Evolutionary conservation across 2,329 filamentous ascomycete genomes (phyloP), one percentile per base, ranked within the genome.

Genomic region (Curvularia verruculosa): DNA sequence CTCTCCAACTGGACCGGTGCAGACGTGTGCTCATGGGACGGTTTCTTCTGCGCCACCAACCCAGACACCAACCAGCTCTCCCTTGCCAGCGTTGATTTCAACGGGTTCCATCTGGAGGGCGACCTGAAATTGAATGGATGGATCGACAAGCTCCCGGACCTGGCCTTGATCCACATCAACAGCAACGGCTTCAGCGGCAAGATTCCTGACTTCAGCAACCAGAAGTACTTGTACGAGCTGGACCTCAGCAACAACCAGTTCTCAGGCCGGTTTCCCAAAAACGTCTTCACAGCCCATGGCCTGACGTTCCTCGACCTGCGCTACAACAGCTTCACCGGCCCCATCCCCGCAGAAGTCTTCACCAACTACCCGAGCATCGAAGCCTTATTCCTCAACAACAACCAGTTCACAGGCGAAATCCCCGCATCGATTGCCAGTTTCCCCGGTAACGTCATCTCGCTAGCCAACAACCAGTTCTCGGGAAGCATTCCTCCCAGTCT

Each of bases 191-290:
- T 49, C 47, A 40, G 15, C 7, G 47, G 47, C 47, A 5, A 13
- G 2, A 18, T 49, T 0, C 47, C 47, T 7, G 15, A 39, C 10
- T 9, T 49, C 36, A 49, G n/a, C n/a, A 1, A 1, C 2, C 6
- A 28, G n/a, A 13, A 40, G n/a, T 40, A 49, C 19, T 24, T 49
- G 19, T 28, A 28, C 47, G 47, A 49, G 24, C 3, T 49, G 5
- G 47, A 49, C 9, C 7, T 49, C 6, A 40, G 34, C 47, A 29
- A 49, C 47, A 49, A 49, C 24, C 15, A 49, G 23, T n/a, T 49
- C 23, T 49, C 34, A 0, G 47, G 47, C 12, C 7, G 15, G 1
- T 49, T 49, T 24, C 47, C 47, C n/a, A 1, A 12, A 3, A 40
- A 29, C n/a, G n/a, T 34, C 2, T 9, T 40, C 9, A 21, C 7